A percentile compares a stretch with the other conserved stretches of the same genome.
These are phyloP conservation scores for Vaccinium macrocarpon DNA, from an alignment of 148 eudicot species.

Conservation along the genomic window DNA sequence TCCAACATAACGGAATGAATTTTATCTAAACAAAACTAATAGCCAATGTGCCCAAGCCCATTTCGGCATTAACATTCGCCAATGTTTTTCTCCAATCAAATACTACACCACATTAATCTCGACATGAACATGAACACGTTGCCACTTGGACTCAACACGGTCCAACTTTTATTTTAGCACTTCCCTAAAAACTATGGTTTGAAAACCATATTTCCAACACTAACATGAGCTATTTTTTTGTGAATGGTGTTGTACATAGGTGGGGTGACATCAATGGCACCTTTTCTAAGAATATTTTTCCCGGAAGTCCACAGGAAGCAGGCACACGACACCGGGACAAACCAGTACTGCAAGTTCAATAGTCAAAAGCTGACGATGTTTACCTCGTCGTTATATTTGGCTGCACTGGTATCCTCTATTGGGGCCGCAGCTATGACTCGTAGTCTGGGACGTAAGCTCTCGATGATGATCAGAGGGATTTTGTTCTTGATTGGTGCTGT, in stretches of 20 bases:
- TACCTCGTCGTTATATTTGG: constrained; percentile 44
- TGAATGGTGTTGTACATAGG: constrained; percentile 24
- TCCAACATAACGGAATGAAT: too few species aligned
- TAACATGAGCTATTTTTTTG: not conserved
- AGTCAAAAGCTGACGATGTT: constrained; percentile 27
- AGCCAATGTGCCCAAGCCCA: too few species aligned
- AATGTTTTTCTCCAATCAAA: too few species aligned
- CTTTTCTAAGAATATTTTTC: constrained; percentile 38
- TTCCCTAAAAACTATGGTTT: too few species aligned
- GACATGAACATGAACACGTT: too few species aligned
- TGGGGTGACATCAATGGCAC: constrained; percentile 52
- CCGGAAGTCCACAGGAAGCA: constrained; percentile 35
- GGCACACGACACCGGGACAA: constrained; percentile 11
- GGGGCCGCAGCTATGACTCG: not conserved
- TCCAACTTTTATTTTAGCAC: too few species aligned
- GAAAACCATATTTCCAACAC: too few species aligned
- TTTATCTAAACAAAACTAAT: too few species aligned
- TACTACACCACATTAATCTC: too few species aligned
- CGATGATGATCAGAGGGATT: not conserved
- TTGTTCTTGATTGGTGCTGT: not conserved
- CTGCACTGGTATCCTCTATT: not conserved
- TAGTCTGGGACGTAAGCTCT: not conserved
- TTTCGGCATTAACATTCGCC: too few species aligned
- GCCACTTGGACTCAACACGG: too few species aligned
- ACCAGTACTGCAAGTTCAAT: constrained; percentile 46